A percentile compares a stretch with the other conserved stretches of the same genome.
Evolutionary conservation across 352 stramenopile species (phyloP).

Genomic region (Phytophthora pluvialis): DNA sequence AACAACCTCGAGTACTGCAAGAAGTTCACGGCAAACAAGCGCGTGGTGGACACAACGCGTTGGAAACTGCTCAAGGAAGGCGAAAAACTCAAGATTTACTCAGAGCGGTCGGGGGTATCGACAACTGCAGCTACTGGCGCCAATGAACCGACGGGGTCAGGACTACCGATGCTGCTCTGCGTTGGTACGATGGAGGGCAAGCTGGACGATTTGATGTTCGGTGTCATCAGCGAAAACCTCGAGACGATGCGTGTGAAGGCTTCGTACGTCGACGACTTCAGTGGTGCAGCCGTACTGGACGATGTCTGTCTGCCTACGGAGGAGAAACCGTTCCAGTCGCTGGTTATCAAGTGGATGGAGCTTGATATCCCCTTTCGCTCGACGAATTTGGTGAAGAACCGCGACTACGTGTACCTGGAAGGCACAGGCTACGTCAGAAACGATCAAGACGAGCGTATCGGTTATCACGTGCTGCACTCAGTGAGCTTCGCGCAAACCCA

Average conservation of each 20-base stretch:
- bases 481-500: conserved; percentile 43
- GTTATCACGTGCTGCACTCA: conserved; percentile 67
- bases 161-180: conserved; percentile 47
- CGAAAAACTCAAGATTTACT: conserved; percentile 33
- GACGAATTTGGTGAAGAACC: conserved; percentile 52
- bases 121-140: not conserved
- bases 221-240: conserved; percentile 41
- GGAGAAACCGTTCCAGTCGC: conserved; percentile 45
- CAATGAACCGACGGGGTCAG: conserved; percentile 12
- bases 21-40: conserved; percentile 18
- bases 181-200: conserved; percentile 46
- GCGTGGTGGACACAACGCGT: conserved; percentile 15
- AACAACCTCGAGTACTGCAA: conserved; percentile 24
- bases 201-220: conserved; percentile 65
- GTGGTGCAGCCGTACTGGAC: conserved; percentile 46
- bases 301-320: conserved; percentile 35
- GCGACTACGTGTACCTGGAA: conserved; percentile 66
- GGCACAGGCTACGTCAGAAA: conserved; percentile 45
- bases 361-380: conserved; percentile 33
- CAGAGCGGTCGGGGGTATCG: conserved; percentile 15
- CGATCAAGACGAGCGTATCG: conserved; percentile 45
- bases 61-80: conserved; percentile 35
- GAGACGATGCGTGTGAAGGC: conserved; percentile 55
- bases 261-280: conserved; percentile 47
- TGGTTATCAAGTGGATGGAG: conserved; percentile 55